Conservation (phyloP, 139 green algal genomes). For the Auxenochlorella pyrenoidosa region DNA sequence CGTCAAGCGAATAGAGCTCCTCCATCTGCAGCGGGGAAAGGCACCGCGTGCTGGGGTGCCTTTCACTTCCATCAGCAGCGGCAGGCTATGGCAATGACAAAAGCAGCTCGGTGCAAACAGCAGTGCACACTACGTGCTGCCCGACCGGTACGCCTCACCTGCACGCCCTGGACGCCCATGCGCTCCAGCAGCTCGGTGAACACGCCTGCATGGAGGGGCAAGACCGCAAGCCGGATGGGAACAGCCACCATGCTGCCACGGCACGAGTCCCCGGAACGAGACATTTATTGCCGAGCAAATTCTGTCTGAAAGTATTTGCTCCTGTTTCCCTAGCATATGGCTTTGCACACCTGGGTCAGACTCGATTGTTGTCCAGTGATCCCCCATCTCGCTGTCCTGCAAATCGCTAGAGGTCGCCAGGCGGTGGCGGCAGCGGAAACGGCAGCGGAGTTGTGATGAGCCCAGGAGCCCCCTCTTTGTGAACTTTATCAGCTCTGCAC, state of each 20-base stretch:
- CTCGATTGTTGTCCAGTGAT: slow-evolving; percentile 50
- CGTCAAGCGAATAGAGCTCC: slow-evolving; percentile 91
- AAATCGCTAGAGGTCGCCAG: too few species aligned
- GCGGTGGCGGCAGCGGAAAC: too few species aligned
- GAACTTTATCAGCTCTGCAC: too few species aligned
- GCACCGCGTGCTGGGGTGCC: too few species aligned
- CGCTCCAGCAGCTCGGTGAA: slow-evolving; percentile 95
- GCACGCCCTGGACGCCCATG: slow-evolving; percentile 90
- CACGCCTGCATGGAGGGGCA: slow-evolving; percentile 60
- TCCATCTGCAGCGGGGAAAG: slow-evolving; percentile 70
- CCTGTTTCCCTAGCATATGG: too few species aligned
- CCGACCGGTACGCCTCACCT: slow-evolving; percentile 59
- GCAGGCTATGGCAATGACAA: not conserved
- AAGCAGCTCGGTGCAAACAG: not conserved
- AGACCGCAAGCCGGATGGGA: too few species aligned
- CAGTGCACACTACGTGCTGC: too few species aligned
- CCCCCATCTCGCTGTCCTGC: not conserved
- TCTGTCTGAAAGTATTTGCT: too few species aligned
- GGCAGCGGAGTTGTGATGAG: not conserved
- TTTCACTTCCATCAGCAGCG: not conserved
- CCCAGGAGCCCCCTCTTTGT: too few species aligned
- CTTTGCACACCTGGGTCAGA: slow-evolving; percentile 77
- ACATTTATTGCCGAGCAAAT: too few species aligned
- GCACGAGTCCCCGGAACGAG: too few species aligned
- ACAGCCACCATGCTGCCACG: too few species aligned